A percentile compares a stretch with the other conserved stretches of the same genome.
phyloP scores from a whole-genome alignment of 306 rosid genomes.

The Dryas octopetala region DNA sequence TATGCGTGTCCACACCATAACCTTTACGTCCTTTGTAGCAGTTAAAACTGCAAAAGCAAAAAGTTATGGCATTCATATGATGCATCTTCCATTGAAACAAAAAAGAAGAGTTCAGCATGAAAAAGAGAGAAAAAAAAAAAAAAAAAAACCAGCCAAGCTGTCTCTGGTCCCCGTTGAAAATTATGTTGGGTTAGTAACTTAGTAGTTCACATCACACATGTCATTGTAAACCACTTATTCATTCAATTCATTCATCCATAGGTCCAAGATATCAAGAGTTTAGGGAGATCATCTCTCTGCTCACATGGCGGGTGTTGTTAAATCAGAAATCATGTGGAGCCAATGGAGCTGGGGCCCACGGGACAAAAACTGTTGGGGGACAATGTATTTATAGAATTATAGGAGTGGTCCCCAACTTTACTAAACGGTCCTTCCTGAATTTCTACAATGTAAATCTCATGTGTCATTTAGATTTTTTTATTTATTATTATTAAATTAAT shows the following conservation, averaged over 20 bases:
- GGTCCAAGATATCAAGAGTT: neutral
- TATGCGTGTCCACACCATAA: no score
- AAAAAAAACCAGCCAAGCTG: neutral
- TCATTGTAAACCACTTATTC: slow-evolving; percentile 9
- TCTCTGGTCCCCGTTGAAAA: slow-evolving; percentile 2
- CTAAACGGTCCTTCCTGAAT: no score
- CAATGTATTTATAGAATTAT: neutral
- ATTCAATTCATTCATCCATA: neutral
- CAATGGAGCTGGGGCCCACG: slow-evolving; percentile 4
- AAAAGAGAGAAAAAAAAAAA: neutral
- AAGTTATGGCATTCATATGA: neutral
- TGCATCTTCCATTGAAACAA: neutral
- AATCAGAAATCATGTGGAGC: slow-evolving; percentile 14
- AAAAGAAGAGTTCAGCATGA: neutral
- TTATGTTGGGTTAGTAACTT: neutral
- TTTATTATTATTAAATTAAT: no score
- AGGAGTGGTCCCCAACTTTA: neutral
- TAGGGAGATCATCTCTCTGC: neutral
- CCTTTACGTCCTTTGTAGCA: no score
- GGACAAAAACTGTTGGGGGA: slow-evolving; percentile 11
- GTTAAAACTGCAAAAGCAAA: neutral
- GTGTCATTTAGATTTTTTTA: no score
- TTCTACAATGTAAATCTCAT: no score
- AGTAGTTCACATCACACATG: neutral
- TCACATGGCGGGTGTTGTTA: neutral